A percentile compares a stretch with the other conserved stretches of the same genome.
Evolutionary conservation across 2,329 filamentous ascomycete genomes (phyloP).

Genomic region (Aspergillus ochraceoroseus): DNA sequence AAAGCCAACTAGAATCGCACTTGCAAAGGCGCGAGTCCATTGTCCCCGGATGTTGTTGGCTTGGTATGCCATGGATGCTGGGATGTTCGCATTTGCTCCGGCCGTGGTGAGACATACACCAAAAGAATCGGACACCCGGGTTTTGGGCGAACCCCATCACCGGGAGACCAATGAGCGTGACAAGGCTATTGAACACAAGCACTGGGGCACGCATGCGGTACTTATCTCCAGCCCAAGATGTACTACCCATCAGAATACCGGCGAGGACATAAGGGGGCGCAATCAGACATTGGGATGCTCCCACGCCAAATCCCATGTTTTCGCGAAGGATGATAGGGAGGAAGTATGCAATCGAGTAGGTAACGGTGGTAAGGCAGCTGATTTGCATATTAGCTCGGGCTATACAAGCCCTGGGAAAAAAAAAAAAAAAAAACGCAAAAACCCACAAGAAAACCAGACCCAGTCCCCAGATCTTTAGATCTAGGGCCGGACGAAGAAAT

Average conservation of each 20-base stretch:
- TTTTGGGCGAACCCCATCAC: conserved; percentile 64
- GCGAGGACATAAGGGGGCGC: conserved; percentile 66
- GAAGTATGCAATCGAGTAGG: conserved; percentile 73
- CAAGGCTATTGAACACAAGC: conserved; percentile 60
- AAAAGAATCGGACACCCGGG: conserved; percentile 61
- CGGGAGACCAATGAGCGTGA: conserved; percentile 64
- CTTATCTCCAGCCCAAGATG: conserved; percentile 62
- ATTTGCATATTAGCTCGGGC: not conserved
- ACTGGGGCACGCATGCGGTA: conserved; percentile 63
- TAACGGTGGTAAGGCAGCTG: conserved; percentile 58
- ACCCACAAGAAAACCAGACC: conserved; percentile 52
- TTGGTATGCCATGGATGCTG: conserved; percentile 70
- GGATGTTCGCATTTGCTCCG: conserved; percentile 72
- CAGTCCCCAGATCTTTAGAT: conserved; percentile 54
- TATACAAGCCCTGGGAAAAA: not conserved
- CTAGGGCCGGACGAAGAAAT: conserved; percentile 47
- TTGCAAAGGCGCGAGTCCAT: conserved; percentile 79
- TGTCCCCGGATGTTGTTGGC: conserved; percentile 84
- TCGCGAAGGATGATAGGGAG: conserved; percentile 65
- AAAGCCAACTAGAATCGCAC: conserved; percentile 68
- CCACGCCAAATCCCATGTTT: conserved; percentile 61
- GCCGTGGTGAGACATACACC: conserved; percentile 70
- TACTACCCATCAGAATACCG: conserved; percentile 57
- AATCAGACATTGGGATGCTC: conserved; percentile 62
- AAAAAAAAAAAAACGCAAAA: too few species aligned